Conservation (phyloP, 1,284 basidiomycete species). For the Cystobasidium sp. region DNA sequence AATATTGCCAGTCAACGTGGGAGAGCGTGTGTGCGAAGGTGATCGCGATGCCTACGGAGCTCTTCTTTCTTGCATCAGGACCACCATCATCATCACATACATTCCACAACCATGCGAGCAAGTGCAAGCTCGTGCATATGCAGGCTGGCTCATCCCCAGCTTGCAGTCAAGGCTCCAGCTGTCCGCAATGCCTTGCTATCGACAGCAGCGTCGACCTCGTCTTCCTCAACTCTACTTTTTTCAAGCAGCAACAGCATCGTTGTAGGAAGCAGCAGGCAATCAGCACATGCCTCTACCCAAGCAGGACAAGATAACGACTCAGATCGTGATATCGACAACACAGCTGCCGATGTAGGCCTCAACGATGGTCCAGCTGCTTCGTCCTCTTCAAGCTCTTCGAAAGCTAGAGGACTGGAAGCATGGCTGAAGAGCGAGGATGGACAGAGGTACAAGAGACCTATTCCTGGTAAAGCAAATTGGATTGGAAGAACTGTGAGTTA, state of each 20-base stretch:
- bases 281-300: conserved; percentile 12
- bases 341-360: background rate
- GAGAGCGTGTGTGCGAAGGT: background rate
- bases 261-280: background rate
- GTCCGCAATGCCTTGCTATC: background rate
- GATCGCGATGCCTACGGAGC: background rate
- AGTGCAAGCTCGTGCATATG: conserved; percentile 27
- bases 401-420: conserved; percentile 12
- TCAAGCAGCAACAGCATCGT: too few relatives aligned
- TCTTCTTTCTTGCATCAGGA: background rate
- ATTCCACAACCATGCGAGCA: conserved; percentile 4
- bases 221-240: conserved; percentile 6
- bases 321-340: background rate
- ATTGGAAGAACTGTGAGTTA: conserved; percentile 36
- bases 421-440: conserved; percentile 43
- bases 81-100: background rate
- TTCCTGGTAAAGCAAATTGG: conserved; percentile 39
- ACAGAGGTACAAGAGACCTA: conserved; percentile 39
- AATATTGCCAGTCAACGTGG: too few relatives aligned
- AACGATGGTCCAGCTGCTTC: background rate
- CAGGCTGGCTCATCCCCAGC: conserved; percentile 1
- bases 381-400: background rate
- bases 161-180: background rate
- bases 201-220: conserved; percentile 2
- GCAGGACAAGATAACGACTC: background rate